Evolutionary conservation across 257 asterid genomes (phyloP), one percentile per base, ranked within the genome.

Genomic region (Oldenlandia corymbosa): DNA sequence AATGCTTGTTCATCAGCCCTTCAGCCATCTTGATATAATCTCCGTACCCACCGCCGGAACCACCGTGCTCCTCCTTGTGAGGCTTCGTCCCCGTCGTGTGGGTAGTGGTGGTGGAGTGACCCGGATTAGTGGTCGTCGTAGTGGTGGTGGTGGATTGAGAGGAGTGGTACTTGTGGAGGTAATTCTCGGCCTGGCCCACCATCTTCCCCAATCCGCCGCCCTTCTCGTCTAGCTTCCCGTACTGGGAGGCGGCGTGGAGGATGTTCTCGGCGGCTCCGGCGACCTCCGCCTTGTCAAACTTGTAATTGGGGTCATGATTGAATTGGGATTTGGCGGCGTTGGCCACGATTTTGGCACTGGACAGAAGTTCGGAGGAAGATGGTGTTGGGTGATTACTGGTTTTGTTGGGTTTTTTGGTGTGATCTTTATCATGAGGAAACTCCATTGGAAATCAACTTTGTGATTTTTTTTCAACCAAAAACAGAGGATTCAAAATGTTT

Each of bases 261-360:
- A 78, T 16, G 28, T 73, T 68, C 7, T 75, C 82, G 7, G 82
- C 82, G 7, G 82, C 82, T 0, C 69, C 79, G 3, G 82, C 79
- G 6, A 68, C 71, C 64, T 78, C 68, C 24, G 16, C 62, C 20
- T 71, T 60, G 39, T 78, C 79, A 20, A 62, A 65, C 62, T 73
- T 67, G 30, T 66, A 39, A 12, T 72, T 41, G 1, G 65, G 68
- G 14, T 53, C 39, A 32, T 58, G 13, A 7, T 39, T 37, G 32
- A 75, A 30, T 13, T 54, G 36, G 28, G 67, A 47, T 9, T 41
- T 60, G 66, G 72, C 70, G 23, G 77, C 75, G 6, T 68, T 62
- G 1, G 79, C 79, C 45, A 78, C 45, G 32, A 74, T 49, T 58
- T 78, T 78, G 37, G 79, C 79, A 27, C 75, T 78, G 7, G 82